Percentiles rank a stretch among this genome's conserved stretches.
phyloP scores from a whole-genome alignment of 225 moss, liverwort and hornwort genomes.

The Sphagnum contortum region DNA sequence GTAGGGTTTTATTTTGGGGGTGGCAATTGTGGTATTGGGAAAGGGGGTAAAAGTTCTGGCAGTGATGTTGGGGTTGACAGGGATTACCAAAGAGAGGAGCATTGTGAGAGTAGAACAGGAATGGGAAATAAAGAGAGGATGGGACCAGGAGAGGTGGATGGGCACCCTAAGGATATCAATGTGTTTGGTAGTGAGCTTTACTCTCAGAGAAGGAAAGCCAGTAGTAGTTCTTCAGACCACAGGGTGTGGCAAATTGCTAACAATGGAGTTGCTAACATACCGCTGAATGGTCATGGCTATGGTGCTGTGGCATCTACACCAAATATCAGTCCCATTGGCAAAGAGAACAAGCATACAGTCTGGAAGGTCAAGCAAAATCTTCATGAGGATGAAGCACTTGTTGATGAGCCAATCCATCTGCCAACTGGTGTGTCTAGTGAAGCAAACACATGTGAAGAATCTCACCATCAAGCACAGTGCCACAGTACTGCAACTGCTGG shows the following conservation, averaged over 20 bases:
- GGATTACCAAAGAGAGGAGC: conserved; percentile 4
- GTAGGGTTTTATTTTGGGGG: too few species aligned
- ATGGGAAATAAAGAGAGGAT: conserved; percentile 7
- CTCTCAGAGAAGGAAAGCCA: conserved; percentile 1
- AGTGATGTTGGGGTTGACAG: conserved; percentile 2
- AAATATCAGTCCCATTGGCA: conserved; percentile 1
- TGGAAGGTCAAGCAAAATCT: conserved; percentile 9
- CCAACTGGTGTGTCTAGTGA: conserved; percentile 8
- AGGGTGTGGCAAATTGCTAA: conserved; percentile 5
- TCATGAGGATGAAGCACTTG: conserved; percentile 9
- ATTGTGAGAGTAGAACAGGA: conserved; percentile 1
- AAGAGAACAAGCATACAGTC: conserved; percentile 8
- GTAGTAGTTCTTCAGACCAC: conserved; percentile 4
- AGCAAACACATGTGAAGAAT: neutral
- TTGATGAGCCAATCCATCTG: conserved; percentile 5
- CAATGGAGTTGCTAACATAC: too few species aligned
- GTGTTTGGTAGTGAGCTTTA: too few species aligned
- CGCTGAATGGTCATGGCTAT: neutral
- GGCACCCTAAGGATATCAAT: too few species aligned
- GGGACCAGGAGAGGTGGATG: neutral
- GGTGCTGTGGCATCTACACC: neutral
- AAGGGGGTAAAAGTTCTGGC: conserved; percentile 1
- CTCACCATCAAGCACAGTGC: neutral
- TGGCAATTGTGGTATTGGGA: conserved; percentile 2
- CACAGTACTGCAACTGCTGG: neutral